Conservation (phyloP, 208 protist species). For the Trypanosoma vivax region DNA sequence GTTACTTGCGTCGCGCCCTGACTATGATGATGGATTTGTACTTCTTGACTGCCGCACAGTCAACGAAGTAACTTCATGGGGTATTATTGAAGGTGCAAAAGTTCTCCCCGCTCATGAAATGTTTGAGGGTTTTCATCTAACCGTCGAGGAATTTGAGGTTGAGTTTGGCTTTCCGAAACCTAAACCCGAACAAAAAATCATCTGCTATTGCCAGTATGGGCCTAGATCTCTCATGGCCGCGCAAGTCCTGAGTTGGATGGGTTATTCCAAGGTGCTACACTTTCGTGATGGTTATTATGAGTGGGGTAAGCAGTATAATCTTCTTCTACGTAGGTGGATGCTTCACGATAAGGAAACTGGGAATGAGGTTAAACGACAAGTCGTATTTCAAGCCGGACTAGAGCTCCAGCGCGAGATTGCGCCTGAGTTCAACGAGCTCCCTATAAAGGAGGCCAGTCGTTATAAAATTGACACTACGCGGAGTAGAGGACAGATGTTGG, state of each 20-base stretch:
- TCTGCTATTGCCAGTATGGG: constrained; percentile 82
- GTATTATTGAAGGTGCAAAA: constrained; percentile 78
- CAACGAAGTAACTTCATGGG: constrained; percentile 80
- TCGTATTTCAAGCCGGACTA: constrained; percentile 53
- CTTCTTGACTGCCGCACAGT: constrained; percentile 78
- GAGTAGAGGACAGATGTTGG: constrained; percentile 37
- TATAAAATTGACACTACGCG: constrained; percentile 71
- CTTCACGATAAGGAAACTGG: constrained; percentile 65
- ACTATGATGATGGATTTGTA: constrained; percentile 75
- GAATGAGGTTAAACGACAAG: constrained; percentile 60
- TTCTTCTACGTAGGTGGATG: constrained; percentile 75
- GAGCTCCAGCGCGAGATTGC: constrained; percentile 76
- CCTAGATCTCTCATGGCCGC: constrained; percentile 76
- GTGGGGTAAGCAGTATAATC: constrained; percentile 82
- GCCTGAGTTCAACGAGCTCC: constrained; percentile 70
- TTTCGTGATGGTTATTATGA: constrained; percentile 80
- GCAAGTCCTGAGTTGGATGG: constrained; percentile 81
- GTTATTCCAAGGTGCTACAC: constrained; percentile 70
- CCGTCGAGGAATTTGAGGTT: constrained; percentile 55
- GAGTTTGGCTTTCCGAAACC: constrained; percentile 77
- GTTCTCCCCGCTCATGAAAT: constrained; percentile 77
- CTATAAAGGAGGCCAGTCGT: constrained; percentile 52
- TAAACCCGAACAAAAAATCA: constrained; percentile 54
- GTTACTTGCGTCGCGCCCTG: constrained; percentile 42
- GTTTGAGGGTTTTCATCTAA: constrained; percentile 76